A percentile compares a stretch with the other conserved stretches of the same genome.
phyloP scores from a whole-genome alignment of 768 basidiomycete genomes.

The Naganishia randhawae region DNA sequence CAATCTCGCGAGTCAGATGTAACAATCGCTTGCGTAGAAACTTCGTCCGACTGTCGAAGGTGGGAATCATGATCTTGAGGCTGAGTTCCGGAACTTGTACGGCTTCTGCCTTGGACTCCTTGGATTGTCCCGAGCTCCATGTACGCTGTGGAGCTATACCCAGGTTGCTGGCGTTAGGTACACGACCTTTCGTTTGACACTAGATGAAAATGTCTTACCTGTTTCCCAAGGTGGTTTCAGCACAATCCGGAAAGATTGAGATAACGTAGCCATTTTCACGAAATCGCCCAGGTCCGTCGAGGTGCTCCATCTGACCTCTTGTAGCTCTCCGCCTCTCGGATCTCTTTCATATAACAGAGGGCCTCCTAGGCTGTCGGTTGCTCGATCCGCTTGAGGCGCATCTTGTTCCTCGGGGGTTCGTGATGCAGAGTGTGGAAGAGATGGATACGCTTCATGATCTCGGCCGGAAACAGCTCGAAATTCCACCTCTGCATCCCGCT shows the following conservation, averaged over 20 bases:
- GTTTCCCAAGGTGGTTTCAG: conserved; percentile 48
- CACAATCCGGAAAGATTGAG: conserved; percentile 58
- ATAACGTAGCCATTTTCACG: conserved; percentile 61
- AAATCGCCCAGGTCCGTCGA: conserved; percentile 67
- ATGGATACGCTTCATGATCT: conserved; percentile 40
- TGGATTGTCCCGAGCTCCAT: not conserved
- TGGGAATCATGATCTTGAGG: conserved; percentile 61
- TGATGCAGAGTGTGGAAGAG: conserved; percentile 40
- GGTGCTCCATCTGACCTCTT: conserved; percentile 59
- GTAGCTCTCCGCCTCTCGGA: conserved; percentile 34
- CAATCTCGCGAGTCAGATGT: conserved; percentile 54
- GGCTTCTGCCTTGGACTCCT: not conserved
- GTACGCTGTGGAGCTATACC: not conserved
- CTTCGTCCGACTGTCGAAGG: conserved; percentile 62
- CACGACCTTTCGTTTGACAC: not conserved
- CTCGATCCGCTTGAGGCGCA: conserved; percentile 55
- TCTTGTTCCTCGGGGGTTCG: conserved; percentile 45
- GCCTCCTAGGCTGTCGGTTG: conserved; percentile 48
- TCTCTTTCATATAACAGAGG: conserved; percentile 39
- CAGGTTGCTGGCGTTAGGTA: not conserved
- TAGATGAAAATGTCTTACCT: not conserved
- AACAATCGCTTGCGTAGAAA: conserved; percentile 58
- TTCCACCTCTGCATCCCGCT: conserved; percentile 41
- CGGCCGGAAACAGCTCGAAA: conserved; percentile 46
- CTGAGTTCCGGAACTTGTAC: conserved; percentile 28